These are phyloP conservation scores for Nakazawaea anatomiae DNA, from an alignment of 805 yeast species.

Conservation along the genomic window DNA sequence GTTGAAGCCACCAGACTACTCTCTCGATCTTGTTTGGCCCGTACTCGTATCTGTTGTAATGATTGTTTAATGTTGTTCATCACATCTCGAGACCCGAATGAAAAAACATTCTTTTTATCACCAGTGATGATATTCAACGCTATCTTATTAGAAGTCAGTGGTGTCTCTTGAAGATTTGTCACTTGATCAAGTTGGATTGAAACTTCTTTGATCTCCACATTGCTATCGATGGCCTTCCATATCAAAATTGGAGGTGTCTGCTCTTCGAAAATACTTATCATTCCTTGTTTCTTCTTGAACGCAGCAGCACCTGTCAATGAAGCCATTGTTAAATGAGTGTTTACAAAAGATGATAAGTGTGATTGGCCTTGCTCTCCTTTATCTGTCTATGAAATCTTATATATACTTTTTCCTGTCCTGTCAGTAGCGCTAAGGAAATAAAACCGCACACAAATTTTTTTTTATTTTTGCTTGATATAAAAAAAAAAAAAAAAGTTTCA, in stretches of 20 bases:
- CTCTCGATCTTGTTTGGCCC: constrained; percentile 37
- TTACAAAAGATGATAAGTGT: too few species aligned
- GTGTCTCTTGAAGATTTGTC: constrained; percentile 59
- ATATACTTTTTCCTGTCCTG: too few species aligned
- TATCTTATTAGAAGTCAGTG: constrained; percentile 61
- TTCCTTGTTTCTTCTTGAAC: constrained; percentile 50
- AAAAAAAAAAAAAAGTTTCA: background rate
- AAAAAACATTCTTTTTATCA: constrained; percentile 36
- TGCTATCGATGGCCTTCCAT: constrained; percentile 52
- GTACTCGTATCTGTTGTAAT: constrained; percentile 60
- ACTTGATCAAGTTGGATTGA: constrained; percentile 37
- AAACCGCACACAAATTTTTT: too few species aligned
- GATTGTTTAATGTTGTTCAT: constrained; percentile 71
- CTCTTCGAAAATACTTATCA: constrained; percentile 50
- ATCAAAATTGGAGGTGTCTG: constrained; percentile 45
- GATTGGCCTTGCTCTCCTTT: background rate
- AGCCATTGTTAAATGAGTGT: background rate
- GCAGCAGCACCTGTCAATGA: constrained; percentile 43
- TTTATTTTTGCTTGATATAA: too few species aligned
- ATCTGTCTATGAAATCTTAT: background rate
- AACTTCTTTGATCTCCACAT: constrained; percentile 30
- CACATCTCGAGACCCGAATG: constrained; percentile 65
- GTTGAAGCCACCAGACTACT: constrained; percentile 9
- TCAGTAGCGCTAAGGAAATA: too few species aligned
- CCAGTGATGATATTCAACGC: constrained; percentile 52